Evolutionary conservation across 768 basidiomycete species (phyloP), one percentile per base, ranked within the genome.

Genomic region (Saitozyma podzolica): DNA sequence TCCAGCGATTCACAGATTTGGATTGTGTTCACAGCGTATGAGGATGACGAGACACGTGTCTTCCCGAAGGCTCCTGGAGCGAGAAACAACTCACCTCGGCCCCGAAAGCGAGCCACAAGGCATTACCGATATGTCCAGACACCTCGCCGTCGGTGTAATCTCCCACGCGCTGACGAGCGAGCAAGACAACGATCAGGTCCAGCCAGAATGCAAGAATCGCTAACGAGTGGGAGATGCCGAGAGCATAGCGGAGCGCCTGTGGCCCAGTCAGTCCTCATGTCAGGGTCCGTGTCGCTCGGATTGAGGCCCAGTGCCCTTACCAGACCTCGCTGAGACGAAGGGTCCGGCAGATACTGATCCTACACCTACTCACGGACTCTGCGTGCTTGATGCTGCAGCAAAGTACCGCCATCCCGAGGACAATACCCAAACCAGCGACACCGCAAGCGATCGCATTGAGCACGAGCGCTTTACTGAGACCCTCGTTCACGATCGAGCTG

Each of bases 371-470:
- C 29, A 29, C 29, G 29, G 29, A 29, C 29, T 29, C 29, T 29
- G 29, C 29, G 29, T 75, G 73, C 51, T 64, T 50, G 6, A 64
- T 45, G 41, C 75, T 56, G 50, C 64, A 67, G 4, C 66, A 54
- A 58, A 73, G 43, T 61, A 67, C 69, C 71, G 76, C 29, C 73
- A 75, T n/a, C 75, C 68, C 40, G 74, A 66, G 4, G 73, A 64
- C 29, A 71, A 71, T 50, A 69, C 41, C 29, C 75, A 57, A 51
- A 8, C 70, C 70, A 6, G 75, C 69, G 8, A 72, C 58, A 6
- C 72, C 74, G 43, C 64, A 64, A 3, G 75, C 73, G 29, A 72
- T 60, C 9, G 65, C 61, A 53, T 76, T 76, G 20, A 76, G n/a
- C 29, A 76, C 51, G 50, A 76, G 57, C 7, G 59, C 43, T 0